phyloP scores from a whole-genome alignment of 106 monocot genomes.

The Alisma plantagoaquatica region DNA sequence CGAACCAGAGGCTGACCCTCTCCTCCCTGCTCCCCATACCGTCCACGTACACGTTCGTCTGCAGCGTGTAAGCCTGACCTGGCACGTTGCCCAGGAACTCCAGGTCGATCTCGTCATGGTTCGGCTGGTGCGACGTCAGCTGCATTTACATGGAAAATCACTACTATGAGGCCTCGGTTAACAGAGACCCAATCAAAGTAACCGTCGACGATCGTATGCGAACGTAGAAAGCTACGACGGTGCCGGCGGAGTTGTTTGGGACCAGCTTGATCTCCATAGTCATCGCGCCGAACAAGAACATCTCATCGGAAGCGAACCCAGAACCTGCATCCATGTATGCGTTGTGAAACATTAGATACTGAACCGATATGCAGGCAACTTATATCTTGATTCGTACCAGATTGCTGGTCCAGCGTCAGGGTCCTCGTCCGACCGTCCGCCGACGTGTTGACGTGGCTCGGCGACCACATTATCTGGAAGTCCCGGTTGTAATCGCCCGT shows the following conservation, averaged over 20 bases:
- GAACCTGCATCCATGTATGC: too few species aligned
- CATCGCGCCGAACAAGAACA: constrained; percentile 44
- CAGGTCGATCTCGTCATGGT: constrained; percentile 52
- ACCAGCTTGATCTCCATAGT: constrained; percentile 44
- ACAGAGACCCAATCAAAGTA: too few species aligned
- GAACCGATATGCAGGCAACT: too few species aligned
- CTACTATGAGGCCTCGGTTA: too few species aligned
- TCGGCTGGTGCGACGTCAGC: constrained; percentile 22
- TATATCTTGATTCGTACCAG: constrained; percentile 19
- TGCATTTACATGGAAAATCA: too few species aligned
- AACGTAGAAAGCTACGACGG: constrained; percentile 50
- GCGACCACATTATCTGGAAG: constrained; percentile 51
- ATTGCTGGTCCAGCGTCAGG: constrained; percentile 43
- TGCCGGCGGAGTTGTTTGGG: constrained; percentile 43
- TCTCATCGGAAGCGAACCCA: constrained; percentile 26
- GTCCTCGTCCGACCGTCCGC: constrained; percentile 32
- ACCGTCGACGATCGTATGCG: too few species aligned
- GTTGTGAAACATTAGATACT: too few species aligned
- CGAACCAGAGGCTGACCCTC: constrained; percentile 64
- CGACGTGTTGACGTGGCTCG: constrained; percentile 43
- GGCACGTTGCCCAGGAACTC: constrained; percentile 46
- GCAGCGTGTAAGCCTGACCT: constrained; percentile 40
- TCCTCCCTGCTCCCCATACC: constrained; percentile 45
- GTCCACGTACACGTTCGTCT: constrained; percentile 48
- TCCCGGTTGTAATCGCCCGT: constrained; percentile 38